These are phyloP conservation scores for Hordeum marinum DNA, from an alignment of 176 grass and related monocot genomes.

Conservation along the genomic window DNA sequence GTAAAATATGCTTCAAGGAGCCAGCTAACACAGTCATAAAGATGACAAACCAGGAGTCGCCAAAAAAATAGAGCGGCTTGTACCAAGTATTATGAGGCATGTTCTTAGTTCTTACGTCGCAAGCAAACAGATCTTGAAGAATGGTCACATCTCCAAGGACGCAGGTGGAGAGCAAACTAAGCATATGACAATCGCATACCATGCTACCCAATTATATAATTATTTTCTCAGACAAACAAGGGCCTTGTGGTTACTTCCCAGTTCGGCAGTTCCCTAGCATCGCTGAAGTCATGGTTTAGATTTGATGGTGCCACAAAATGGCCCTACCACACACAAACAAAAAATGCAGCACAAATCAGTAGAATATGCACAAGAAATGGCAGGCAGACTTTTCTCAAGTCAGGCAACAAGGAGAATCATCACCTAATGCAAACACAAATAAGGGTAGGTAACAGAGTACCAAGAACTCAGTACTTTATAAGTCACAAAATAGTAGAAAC, in stretches of 20 bases:
- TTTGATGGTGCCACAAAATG: constrained; percentile 62
- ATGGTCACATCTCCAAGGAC: constrained; percentile 54
- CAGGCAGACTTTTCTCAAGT: neutral
- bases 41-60: neutral
- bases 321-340: constrained; percentile 31
- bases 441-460: neutral
- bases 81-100: neutral
- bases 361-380: neutral
- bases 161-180: constrained; percentile 59
- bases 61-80: neutral
- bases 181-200: constrained; percentile 57
- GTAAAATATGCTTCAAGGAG: constrained; percentile 7
- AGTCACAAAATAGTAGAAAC: neutral
- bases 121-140: constrained; percentile 69
- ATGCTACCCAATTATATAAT: constrained; percentile 43
- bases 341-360: constrained; percentile 4
- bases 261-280: too few relatives aligned
- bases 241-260: constrained; percentile 52
- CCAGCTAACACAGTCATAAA: neutral
- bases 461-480: neutral
- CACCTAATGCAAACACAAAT: neutral
- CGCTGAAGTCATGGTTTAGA: constrained; percentile 61
- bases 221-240: constrained; percentile 72
- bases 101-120: constrained; percentile 67
- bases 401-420: neutral